Percentiles rank a stretch among this genome's conserved stretches.
Conservation (phyloP, 78 protist species). For the Reticulomyxa filosa region DNA sequence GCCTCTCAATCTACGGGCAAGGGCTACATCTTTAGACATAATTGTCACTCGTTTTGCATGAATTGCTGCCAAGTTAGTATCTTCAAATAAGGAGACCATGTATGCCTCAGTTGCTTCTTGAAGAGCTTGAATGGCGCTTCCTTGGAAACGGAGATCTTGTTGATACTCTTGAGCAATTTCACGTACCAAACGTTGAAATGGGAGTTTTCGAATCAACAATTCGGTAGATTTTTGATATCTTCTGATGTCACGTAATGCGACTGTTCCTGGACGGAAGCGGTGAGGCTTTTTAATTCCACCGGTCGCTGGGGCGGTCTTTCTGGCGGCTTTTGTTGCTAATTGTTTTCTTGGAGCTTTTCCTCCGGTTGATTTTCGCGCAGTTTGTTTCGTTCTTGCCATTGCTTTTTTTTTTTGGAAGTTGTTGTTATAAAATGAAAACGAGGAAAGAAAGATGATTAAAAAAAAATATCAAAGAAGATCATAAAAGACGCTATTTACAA, state of each 20-base stretch:
- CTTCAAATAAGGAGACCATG: slow-evolving; percentile 78
- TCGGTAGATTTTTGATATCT: slow-evolving; percentile 62
- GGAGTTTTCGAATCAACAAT: slow-evolving; percentile 38
- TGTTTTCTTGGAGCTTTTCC: slow-evolving; percentile 24
- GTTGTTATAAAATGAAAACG: too few relatives aligned
- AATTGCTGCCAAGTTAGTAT: slow-evolving; percentile 32
- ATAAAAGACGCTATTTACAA: too few relatives aligned
- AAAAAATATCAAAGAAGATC: too few relatives aligned
- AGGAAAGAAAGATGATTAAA: too few relatives aligned
- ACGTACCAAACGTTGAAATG: background rate
- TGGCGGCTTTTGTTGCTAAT: slow-evolving; percentile 28
- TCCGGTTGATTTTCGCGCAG: slow-evolving; percentile 18
- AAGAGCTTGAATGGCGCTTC: slow-evolving; percentile 12
- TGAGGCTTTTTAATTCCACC: slow-evolving; percentile 58
- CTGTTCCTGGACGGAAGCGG: slow-evolving; percentile 15
- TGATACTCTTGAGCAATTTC: background rate
- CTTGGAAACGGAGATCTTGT: background rate
- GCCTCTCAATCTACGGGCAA: slow-evolving; percentile 28
- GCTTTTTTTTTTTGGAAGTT: too few relatives aligned
- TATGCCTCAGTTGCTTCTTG: slow-evolving; percentile 83
- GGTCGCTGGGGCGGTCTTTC: slow-evolving; percentile 56
- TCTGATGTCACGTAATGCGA: slow-evolving; percentile 70
- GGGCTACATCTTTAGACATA: slow-evolving; percentile 68
- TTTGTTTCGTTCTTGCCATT: slow-evolving; percentile 10
- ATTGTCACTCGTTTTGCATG: slow-evolving; percentile 56